A percentile compares a stretch with the other conserved stretches of the same genome.
phyloP scores from a whole-genome alignment of 2,329 filamentous ascomycete species.

The Colletotrichum theobromicola region DNA sequence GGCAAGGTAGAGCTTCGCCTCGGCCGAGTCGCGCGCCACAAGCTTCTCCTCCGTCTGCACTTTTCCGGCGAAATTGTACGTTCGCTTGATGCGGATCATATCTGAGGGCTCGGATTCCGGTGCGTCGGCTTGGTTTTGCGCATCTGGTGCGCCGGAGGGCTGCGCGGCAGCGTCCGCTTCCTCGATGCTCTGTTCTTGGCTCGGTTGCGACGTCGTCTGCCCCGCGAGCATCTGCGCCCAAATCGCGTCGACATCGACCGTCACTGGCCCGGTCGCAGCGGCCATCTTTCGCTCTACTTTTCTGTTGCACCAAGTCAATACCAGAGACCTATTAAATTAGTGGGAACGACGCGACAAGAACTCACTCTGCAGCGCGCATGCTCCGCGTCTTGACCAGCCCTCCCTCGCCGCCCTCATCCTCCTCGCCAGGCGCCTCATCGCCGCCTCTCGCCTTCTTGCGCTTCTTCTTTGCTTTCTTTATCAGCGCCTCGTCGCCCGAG shows the following conservation, averaged over 20 bases:
- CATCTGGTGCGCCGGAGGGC: background rate
- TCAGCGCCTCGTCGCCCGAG: slow-evolving; percentile 75
- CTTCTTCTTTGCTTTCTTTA: slow-evolving; percentile 63
- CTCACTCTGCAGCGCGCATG: slow-evolving; percentile 69
- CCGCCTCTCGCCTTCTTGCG: slow-evolving; percentile 45
- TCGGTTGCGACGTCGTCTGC: slow-evolving; percentile 18
- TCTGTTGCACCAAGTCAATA: slow-evolving; percentile 33
- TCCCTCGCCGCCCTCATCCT: slow-evolving; percentile 63
- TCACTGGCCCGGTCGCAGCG: slow-evolving; percentile 62
- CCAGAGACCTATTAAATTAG: fast-evolving
- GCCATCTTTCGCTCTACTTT: slow-evolving; percentile 62
- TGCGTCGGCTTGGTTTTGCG: slow-evolving; percentile 15
- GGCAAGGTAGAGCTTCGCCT: slow-evolving; percentile 68
- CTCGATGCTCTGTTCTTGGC: slow-evolving; percentile 16
- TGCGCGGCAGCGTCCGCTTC: background rate
- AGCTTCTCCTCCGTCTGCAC: slow-evolving; percentile 75
- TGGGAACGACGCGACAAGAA: background rate
- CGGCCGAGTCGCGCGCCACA: slow-evolving; percentile 68
- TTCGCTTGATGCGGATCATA: slow-evolving; percentile 70
- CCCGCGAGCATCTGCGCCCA: slow-evolving; percentile 70
- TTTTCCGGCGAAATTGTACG: slow-evolving; percentile 77
- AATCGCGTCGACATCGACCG: slow-evolving; percentile 73
- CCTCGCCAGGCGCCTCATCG: slow-evolving; percentile 40
- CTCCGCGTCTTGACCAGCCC: slow-evolving; percentile 75
- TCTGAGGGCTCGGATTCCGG: slow-evolving; percentile 32